Conservation (phyloP, 108 stramenopile genomes). For the Cyclotella choctawhatcheeana region DNA sequence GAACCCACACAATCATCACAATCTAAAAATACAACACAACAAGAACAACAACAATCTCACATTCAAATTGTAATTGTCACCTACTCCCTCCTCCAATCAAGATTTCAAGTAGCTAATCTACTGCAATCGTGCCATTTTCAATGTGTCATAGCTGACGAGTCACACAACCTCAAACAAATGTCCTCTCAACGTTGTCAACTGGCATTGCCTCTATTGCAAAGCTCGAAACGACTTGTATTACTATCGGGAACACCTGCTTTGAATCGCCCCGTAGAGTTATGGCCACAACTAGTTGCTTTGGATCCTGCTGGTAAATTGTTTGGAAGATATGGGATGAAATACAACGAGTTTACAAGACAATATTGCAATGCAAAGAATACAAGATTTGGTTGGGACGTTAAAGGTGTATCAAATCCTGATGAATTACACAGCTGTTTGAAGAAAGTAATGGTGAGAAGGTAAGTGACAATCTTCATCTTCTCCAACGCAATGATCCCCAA, state of each 20-base stretch:
- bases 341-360: conserved; percentile 66
- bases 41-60: conserved; percentile 3
- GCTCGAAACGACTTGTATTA: conserved; percentile 70
- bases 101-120: conserved; percentile 51
- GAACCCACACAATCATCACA: neutral
- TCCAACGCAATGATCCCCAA: no score
- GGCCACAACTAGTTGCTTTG: conserved; percentile 79
- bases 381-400: conserved; percentile 81
- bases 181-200: conserved; percentile 78
- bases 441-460: conserved; percentile 87
- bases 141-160: conserved; percentile 89
- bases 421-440: conserved; percentile 81
- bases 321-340: conserved; percentile 50
- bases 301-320: conserved; percentile 63
- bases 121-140: conserved; percentile 61
- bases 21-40: neutral
- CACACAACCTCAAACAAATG: conserved; percentile 86
- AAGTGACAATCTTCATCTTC: no score
- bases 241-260: conserved; percentile 92
- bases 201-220: conserved; percentile 71
- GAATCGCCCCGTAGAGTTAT: conserved; percentile 90
- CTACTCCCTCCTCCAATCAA: conserved; percentile 63
- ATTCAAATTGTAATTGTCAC: conserved; percentile 76
- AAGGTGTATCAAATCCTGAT: conserved; percentile 63
- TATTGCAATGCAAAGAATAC: conserved; percentile 80